Conservation (phyloP, 2,329 filamentous ascomycete species). For the Talaromyces islandicus region DNA sequence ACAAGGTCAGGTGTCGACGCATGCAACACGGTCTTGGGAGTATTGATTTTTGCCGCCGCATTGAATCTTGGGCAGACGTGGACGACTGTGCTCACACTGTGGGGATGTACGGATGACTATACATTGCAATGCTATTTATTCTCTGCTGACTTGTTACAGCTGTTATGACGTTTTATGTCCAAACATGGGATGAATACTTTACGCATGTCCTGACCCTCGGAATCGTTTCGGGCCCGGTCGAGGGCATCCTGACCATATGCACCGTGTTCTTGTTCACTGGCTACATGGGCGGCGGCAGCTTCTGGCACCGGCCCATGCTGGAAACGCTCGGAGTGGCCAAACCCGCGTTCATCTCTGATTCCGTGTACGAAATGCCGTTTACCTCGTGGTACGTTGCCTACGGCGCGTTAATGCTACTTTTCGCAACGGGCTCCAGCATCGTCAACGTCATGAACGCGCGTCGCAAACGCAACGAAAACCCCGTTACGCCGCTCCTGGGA, state of each 20-base stretch:
- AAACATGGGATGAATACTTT: conserved; percentile 99
- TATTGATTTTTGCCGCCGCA: conserved; percentile 81
- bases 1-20: conserved; percentile 66
- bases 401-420: conserved; percentile 70
- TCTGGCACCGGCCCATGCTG: conserved; percentile 85
- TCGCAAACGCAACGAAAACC: conserved; percentile 64
- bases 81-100: conserved; percentile 77
- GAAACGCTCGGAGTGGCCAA: conserved; percentile 63
- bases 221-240: conserved; percentile 87
- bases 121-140: not conserved
- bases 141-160: conserved; percentile 42
- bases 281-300: conserved; percentile 77
- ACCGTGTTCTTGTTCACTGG: conserved; percentile 78
- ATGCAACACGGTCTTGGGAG: conserved; percentile 90
- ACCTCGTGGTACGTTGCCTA: conserved; percentile 91
- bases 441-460: conserved; percentile 80
- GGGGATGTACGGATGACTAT: conserved; percentile 59
- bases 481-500: conserved; percentile 64
- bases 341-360: conserved; percentile 58
- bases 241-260: conserved; percentile 82
- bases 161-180: conserved; percentile 93
- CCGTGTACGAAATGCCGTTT: conserved; percentile 73
- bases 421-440: conserved; percentile 70
- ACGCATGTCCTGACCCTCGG: conserved; percentile 92
- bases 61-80: conserved; percentile 93